Evolutionary conservation across 345 rosid species (phyloP), one percentile per base, ranked within the genome.

Genomic region (Reutealis trisperma): DNA sequence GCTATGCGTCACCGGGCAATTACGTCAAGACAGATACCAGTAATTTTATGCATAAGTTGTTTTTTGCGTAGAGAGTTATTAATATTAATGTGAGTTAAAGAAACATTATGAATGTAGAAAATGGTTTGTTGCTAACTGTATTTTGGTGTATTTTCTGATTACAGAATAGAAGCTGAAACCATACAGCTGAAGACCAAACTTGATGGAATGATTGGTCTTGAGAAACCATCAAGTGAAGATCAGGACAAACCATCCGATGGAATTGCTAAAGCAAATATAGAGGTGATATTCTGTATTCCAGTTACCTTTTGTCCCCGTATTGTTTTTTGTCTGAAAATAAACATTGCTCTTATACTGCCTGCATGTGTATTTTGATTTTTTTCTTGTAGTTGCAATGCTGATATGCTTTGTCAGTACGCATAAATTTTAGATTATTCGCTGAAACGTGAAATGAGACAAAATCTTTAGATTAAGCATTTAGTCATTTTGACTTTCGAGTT

Each of bases 81-180:
- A 8, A 42, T 74, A 42, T 58, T 32, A 8, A 42, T 58, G 8
- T 45, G 45, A 63, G 57, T 62, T 47, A 67, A 45, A 69, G 61
- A 57, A 37, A 42, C 45, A 32, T 30, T 0, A 25, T 58, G 12
- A 58, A 22, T n/a, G 15, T 12, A 37, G 54, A 42, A 47, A 25
- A 61, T 32, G 6, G 65, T 21, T 24, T 59, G n/a, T 77, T 78
- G 61, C 44, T 77, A 27, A 63, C 73, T 34, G 18, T 57, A 66
- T 63, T 57, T 63, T 85, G 32, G 55, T 74, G 57, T 77, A 59
- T 72, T 69, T 63, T 58, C 45, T 79, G 75, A 76, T 85, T 66
- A 66, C 91, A 90, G 99, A 84, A 87, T 91, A 80, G 92, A 95
- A 88, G 91, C 85, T 77, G 98, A 95, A 90, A 87, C 90, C 72